phyloP scores from a whole-genome alignment of 192 early-diverging fungal species.

The Lobosporangium transversale region DNA sequence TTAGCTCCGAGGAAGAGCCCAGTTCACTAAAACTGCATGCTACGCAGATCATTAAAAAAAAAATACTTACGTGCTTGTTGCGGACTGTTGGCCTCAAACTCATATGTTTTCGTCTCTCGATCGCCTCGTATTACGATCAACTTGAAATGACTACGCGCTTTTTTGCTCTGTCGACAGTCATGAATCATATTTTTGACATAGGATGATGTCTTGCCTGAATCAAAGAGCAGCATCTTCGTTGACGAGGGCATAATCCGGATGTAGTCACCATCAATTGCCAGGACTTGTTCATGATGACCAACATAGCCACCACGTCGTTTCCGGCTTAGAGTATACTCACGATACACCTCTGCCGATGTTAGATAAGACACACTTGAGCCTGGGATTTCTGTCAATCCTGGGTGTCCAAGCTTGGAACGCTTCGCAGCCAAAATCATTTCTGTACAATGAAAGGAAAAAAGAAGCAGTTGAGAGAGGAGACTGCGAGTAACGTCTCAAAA shows the following conservation, averaged over 20 bases:
- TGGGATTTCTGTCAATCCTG: slow-evolving; percentile 34
- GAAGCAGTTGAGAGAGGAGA: background rate
- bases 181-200: slow-evolving; percentile 21
- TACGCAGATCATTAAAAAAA: background rate
- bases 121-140: slow-evolving; percentile 69
- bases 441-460: background rate
- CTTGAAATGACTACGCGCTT: slow-evolving; percentile 75
- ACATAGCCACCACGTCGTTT: slow-evolving; percentile 85
- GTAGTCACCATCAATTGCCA: slow-evolving; percentile 96
- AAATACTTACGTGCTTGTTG: slow-evolving; percentile 70
- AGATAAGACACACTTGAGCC: slow-evolving; percentile 47
- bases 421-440: slow-evolving; percentile 15
- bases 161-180: slow-evolving; percentile 75
- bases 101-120: slow-evolving; percentile 77
- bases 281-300: slow-evolving; percentile 81
- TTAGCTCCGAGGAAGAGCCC: slow-evolving; percentile 10
- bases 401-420: slow-evolving; percentile 16
- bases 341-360: slow-evolving; percentile 44
- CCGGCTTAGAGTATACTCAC: slow-evolving; percentile 82
- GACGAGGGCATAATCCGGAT: slow-evolving; percentile 90
- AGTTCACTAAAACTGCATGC: background rate
- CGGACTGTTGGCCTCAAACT: slow-evolving; percentile 77
- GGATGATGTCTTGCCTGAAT: slow-evolving; percentile 82
- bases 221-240: slow-evolving; percentile 75
- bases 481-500: background rate